Conservation (phyloP, 306 rosid genomes). For the Pterocarpus macrocarpus region DNA sequence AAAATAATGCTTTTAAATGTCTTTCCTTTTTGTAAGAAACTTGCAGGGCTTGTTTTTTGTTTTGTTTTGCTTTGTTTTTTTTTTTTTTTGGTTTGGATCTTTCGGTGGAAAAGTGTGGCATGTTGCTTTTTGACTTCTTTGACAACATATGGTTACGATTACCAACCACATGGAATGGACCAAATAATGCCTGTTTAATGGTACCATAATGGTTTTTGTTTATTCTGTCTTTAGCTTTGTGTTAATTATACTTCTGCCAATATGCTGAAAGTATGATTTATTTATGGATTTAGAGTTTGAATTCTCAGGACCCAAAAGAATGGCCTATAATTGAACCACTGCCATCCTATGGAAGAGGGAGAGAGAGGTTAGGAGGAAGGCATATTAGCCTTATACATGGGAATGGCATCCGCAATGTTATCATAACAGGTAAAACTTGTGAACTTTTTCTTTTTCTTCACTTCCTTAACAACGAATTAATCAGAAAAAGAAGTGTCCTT, state of each 20-base stretch:
- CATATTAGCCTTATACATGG: constrained; percentile 97
- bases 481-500: neutral
- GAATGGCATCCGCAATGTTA: constrained; percentile 81
- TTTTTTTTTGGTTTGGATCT: neutral
- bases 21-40: neutral
- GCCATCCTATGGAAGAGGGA: constrained; percentile 96
- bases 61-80: neutral
- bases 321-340: constrained; percentile 93
- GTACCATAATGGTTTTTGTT: neutral
- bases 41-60: neutral
- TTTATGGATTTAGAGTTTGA: neutral
- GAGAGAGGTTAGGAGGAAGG: constrained; percentile 94
- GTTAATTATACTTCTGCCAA: constrained; percentile 27
- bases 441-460: neutral
- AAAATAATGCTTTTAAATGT: neutral
- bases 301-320: constrained; percentile 71
- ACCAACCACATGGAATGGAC: constrained; percentile 40
- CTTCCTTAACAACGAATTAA: constrained; percentile 28
- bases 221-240: neutral
- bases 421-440: constrained; percentile 77
- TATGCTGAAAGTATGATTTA: constrained; percentile 1
- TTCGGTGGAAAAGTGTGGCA: constrained; percentile 33
- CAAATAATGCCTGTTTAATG: constrained; percentile 24
- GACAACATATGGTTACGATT: neutral
- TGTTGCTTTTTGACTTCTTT: constrained; percentile 45